Percentiles rank a stretch among this genome's conserved stretches.
phyloP scores from a whole-genome alignment of 2,329 filamentous ascomycete genomes.

The Drechslerella coelobrocha region DNA sequence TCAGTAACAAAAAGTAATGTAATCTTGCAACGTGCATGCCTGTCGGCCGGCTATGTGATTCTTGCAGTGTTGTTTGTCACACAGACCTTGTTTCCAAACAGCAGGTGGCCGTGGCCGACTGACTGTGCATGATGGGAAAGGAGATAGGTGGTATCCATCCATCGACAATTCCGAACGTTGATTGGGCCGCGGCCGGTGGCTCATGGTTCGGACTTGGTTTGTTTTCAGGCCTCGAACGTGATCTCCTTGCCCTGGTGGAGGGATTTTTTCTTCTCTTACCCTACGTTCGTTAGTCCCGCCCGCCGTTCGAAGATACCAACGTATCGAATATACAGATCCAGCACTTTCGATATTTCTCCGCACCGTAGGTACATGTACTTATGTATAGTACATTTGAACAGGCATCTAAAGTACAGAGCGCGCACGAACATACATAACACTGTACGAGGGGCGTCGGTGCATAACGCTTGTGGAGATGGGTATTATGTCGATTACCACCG shows the following conservation, averaged over 20 bases:
- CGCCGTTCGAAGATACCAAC: not conserved
- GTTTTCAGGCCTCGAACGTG: constrained; percentile 43
- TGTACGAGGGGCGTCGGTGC: constrained; percentile 21
- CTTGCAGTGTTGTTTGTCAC: constrained; percentile 47
- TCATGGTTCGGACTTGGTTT: constrained; percentile 11
- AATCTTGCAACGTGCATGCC: not conserved
- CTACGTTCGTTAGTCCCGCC: not conserved
- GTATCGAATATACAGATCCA: not conserved
- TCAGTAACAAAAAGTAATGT: not conserved
- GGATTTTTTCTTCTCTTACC: constrained; percentile 33
- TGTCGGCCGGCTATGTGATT: not conserved
- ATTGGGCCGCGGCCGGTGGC: not conserved
- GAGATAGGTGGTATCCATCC: too few relatives aligned
- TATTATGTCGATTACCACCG: constrained; percentile 10
- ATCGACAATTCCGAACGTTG: not conserved
- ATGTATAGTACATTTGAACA: not conserved
- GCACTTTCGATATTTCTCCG: too few relatives aligned
- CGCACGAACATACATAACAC: too few relatives aligned
- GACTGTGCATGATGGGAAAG: too few relatives aligned
- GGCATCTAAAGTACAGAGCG: constrained; percentile 2
- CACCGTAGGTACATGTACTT: too few relatives aligned
- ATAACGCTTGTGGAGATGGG: constrained; percentile 43
- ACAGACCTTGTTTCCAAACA: constrained; percentile 27
- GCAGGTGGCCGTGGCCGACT: constrained; percentile 35
- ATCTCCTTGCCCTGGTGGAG: constrained; percentile 47